Evolutionary conservation across 2,329 filamentous ascomycete species (phyloP), one percentile per base, ranked within the genome.

Genomic region (Dothistroma septosporum): DNA sequence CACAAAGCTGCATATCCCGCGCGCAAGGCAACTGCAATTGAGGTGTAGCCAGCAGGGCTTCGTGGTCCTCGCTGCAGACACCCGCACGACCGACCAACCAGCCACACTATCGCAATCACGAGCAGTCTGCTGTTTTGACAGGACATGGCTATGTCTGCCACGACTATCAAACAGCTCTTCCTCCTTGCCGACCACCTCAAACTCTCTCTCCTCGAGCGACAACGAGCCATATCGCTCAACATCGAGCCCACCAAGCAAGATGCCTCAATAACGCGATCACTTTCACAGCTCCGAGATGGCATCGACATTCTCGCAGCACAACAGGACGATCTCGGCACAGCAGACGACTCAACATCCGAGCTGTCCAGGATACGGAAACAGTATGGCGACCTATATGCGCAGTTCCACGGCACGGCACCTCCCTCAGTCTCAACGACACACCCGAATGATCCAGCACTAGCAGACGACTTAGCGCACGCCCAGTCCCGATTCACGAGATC

Each of bases 161-260:
- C 41, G n/a, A 44, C 41, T 1, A 14, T 65, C 8, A 32, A 31
- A 14, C 92, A 97, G 76, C 87, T 97, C 68, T 91, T 92, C 75
- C 88, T 97, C 57, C 86, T 97, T 60, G 91, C 92, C 71, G 94
- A 99, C 78, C 93, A 97, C 77, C 90, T 97, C 82, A 97, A 97
- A 78, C 85, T 97, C 63, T 96, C 92, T 14, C 83, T 99, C 16
- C 86, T 97, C 28, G 94, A 97, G 79, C 87, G 93, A 61, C 88
- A 96, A 78, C 87, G 93, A 61, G 91, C 92, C 53, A 86, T 91
- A 70, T 89, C 87, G 14, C 83, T 96, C 49, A 87, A 91, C 68
- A 84, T 96, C 59, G 85, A 91, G 61, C 85, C 85, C 55, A 89
- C 89, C 73, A 86, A 87, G 21, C 91, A 96, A 76, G 92, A 97